phyloP scores from a whole-genome alignment of 2,329 filamentous ascomycete species.

The Cercospora beticola region DNA sequence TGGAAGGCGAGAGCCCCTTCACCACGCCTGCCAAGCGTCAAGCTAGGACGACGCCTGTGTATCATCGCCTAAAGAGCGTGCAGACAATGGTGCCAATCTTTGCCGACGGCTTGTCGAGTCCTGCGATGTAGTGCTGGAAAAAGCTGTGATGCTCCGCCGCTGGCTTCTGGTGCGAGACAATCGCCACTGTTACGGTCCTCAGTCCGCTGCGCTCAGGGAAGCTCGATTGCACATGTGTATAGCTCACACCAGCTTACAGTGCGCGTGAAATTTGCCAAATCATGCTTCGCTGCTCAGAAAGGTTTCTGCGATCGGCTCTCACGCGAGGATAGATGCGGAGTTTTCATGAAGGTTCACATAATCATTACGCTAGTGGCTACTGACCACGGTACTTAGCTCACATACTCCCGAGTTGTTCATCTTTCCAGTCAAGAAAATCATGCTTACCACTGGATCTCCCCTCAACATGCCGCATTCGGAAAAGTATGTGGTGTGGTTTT shows the following conservation, averaged over 20 bases:
- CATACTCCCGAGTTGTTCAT: background rate
- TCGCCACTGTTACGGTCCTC: background rate
- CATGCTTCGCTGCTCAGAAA: background rate
- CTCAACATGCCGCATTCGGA: background rate
- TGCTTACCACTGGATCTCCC: background rate
- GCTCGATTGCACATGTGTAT: background rate
- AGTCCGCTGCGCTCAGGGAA: background rate
- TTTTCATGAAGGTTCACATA: background rate
- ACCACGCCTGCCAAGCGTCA: constrained; percentile 17
- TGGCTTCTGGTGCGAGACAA: background rate
- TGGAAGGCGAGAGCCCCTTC: constrained; percentile 14
- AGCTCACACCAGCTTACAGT: background rate
- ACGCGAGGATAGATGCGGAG: background rate
- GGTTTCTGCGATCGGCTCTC: background rate
- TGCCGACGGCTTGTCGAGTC: constrained; percentile 30
- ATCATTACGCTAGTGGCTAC: background rate
- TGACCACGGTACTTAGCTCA: background rate
- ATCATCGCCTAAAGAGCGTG: constrained; percentile 23
- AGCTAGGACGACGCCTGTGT: constrained; percentile 12
- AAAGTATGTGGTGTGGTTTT: background rate
- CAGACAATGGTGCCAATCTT: constrained; percentile 25
- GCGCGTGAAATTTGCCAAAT: background rate
- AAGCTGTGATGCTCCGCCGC: background rate
- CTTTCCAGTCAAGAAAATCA: background rate
- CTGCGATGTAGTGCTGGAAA: constrained; percentile 2